Conservation (phyloP, 1,139 yeast species). For the Taphrina pruni region DNA sequence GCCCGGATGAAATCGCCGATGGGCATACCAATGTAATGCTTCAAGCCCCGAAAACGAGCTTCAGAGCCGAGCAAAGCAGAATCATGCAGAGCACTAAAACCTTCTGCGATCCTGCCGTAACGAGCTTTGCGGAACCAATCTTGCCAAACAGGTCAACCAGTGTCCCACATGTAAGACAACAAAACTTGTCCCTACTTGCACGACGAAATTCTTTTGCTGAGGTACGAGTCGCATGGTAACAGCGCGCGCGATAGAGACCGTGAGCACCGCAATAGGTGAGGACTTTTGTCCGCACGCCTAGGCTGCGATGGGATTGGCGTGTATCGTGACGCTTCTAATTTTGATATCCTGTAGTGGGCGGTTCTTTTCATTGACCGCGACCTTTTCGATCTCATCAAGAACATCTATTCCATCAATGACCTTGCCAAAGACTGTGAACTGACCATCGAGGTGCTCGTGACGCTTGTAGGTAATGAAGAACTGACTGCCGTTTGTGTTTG, state of each 20-base stretch:
- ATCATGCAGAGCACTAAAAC: neutral
- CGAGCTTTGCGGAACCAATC: neutral
- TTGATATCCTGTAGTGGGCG: constrained; percentile 54
- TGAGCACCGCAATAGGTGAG: neutral
- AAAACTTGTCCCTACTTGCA: neutral
- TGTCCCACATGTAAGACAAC: neutral
- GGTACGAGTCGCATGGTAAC: constrained; percentile 15
- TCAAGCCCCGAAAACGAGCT: neutral
- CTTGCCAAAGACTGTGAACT: constrained; percentile 64
- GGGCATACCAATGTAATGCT: no score
- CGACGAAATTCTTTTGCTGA: constrained; percentile 19
- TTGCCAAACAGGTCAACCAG: neutral
- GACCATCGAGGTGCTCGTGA: constrained; percentile 60
- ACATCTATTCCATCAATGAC: constrained; percentile 56
- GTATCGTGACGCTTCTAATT: constrained; percentile 55
- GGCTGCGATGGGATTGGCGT: constrained; percentile 53
- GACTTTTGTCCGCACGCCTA: neutral
- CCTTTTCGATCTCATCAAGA: constrained; percentile 54
- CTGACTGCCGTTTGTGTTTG: constrained; percentile 57
- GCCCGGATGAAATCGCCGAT: no score
- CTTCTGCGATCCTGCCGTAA: neutral
- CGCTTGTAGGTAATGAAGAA: constrained; percentile 56
- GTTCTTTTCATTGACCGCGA: constrained; percentile 54
- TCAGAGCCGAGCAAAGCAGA: neutral
- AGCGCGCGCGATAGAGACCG: neutral